Evolutionary conservation across 495 filamentous ascomycete species (phyloP).

Genomic region (Aspergillus leporis): DNA sequence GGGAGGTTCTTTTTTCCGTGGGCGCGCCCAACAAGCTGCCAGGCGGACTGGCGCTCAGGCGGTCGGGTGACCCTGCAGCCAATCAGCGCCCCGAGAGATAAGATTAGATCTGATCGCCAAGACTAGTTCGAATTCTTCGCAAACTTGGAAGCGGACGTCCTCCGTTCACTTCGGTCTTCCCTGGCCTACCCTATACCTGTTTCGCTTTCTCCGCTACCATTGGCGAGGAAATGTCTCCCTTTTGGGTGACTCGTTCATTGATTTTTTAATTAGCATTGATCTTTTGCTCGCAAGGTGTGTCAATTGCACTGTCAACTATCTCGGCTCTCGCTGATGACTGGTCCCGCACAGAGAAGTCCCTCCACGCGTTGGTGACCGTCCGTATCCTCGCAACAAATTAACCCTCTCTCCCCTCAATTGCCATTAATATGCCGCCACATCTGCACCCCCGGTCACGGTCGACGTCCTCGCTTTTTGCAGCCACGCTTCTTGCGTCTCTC

Average conservation of each 20-base stretch:
- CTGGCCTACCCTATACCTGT: not conserved
- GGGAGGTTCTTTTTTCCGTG: not conserved
- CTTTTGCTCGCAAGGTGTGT: constrained; percentile 6
- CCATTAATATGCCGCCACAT: constrained; percentile 72
- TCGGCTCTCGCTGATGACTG: not conserved
- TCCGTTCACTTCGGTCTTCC: not conserved
- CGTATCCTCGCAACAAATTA: not conserved
- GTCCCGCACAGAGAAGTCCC: not conserved
- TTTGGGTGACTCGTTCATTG: not conserved
- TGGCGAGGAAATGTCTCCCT: constrained; percentile 16
- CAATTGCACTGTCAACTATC: not conserved
- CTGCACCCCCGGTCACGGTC: constrained; percentile 90
- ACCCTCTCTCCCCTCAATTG: constrained; percentile 4
- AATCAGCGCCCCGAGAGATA: constrained; percentile 41
- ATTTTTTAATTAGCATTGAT: constrained; percentile 1
- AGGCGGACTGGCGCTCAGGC: constrained; percentile 6
- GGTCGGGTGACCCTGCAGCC: constrained; percentile 20
- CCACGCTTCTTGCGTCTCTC: constrained; percentile 88
- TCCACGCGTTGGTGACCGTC: constrained; percentile 16
- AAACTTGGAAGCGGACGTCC: not conserved
- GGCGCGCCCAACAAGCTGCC: constrained; percentile 7
- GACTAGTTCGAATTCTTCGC: constrained; percentile 22
- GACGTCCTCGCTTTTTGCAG: constrained; percentile 90
- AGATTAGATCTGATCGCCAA: constrained; percentile 48
- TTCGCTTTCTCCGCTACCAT: constrained; percentile 7